Evolutionary conservation across 1,139 yeast genomes (phyloP).

Genomic region (Suhomyces anneliseae): DNA sequence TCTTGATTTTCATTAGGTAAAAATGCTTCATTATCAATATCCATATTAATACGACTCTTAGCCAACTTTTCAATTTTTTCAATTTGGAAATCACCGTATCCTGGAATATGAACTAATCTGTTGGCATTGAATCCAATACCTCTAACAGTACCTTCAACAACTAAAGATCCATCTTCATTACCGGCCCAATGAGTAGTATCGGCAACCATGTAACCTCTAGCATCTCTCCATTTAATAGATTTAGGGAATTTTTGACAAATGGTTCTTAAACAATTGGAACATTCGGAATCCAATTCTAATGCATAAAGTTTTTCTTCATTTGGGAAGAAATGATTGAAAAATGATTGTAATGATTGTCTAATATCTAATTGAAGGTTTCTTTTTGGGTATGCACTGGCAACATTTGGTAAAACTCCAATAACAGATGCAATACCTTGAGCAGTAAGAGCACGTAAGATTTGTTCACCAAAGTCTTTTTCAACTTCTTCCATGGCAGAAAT

Average conservation of each 20-base stretch:
- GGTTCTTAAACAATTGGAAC: conserved; percentile 66
- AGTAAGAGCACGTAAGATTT: conserved; percentile 80
- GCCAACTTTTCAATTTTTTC: conserved; percentile 58
- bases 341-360: conserved; percentile 77
- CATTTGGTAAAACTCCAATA: conserved; percentile 78
- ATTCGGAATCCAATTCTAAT: conserved; percentile 66
- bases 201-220: conserved; percentile 83
- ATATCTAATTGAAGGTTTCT: conserved; percentile 77
- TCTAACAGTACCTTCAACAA: conserved; percentile 80
- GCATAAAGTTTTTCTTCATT: conserved; percentile 75
- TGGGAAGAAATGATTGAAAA: conserved; percentile 88
- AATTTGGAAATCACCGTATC: conserved; percentile 84
- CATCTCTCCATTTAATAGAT: conserved; percentile 87
- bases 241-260: conserved; percentile 87
- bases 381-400: conserved; percentile 65
- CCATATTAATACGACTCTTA: conserved; percentile 20
- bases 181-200: conserved; percentile 57
- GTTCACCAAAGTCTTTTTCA: conserved; percentile 78
- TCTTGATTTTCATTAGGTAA: conserved; percentile 60
- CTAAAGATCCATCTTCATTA: conserved; percentile 36
- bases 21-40: conserved; percentile 26
- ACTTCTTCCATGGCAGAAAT: conserved; percentile 85
- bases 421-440: conserved; percentile 90
- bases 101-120: conserved; percentile 81
- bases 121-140: conserved; percentile 82